A percentile compares a stretch with the other conserved stretches of the same genome.
These are phyloP conservation scores for Strobilomyces dryophilus DNA, from an alignment of 768 basidiomycete species.

Conservation along the genomic window DNA sequence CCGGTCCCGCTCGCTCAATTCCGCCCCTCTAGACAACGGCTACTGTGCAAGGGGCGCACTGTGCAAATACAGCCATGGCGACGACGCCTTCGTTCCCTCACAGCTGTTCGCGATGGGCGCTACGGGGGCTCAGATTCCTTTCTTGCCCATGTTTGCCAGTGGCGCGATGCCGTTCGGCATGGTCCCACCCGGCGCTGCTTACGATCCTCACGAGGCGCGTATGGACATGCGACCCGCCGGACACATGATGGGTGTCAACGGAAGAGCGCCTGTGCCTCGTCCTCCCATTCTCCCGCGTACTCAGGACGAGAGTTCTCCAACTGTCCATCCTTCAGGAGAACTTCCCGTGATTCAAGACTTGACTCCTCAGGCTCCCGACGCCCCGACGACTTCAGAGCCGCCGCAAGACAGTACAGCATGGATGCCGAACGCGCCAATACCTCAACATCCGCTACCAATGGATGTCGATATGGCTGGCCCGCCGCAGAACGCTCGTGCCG, in stretches of 20 bases:
- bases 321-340: slow-evolving; percentile 55
- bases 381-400: slow-evolving; percentile 22
- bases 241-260: slow-evolving; percentile 24
- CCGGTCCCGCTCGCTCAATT: slow-evolving; percentile 7
- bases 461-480: slow-evolving; percentile 34
- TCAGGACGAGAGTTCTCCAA: slow-evolving; percentile 47
- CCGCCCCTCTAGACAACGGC: slow-evolving; percentile 62
- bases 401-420: slow-evolving; percentile 23
- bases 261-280: slow-evolving; percentile 41
- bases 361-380: slow-evolving; percentile 50
- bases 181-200: slow-evolving; percentile 45
- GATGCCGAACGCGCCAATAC: slow-evolving; percentile 14
- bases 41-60: slow-evolving; percentile 84
- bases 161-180: slow-evolving; percentile 54
- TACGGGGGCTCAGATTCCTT: slow-evolving; percentile 46
- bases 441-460: slow-evolving; percentile 17
- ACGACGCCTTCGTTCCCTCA: slow-evolving; percentile 76
- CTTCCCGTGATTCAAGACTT: slow-evolving; percentile 82
- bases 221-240: slow-evolving; percentile 74
- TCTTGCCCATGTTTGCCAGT: slow-evolving; percentile 65
- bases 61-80: slow-evolving; percentile 93
- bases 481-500: slow-evolving; percentile 16
- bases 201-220: slow-evolving; percentile 74
- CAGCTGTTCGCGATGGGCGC: slow-evolving; percentile 59
- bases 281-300: slow-evolving; percentile 54